phyloP scores from a whole-genome alignment of 2,329 filamentous ascomycete species.

The Clarireedia hainanense region DNA sequence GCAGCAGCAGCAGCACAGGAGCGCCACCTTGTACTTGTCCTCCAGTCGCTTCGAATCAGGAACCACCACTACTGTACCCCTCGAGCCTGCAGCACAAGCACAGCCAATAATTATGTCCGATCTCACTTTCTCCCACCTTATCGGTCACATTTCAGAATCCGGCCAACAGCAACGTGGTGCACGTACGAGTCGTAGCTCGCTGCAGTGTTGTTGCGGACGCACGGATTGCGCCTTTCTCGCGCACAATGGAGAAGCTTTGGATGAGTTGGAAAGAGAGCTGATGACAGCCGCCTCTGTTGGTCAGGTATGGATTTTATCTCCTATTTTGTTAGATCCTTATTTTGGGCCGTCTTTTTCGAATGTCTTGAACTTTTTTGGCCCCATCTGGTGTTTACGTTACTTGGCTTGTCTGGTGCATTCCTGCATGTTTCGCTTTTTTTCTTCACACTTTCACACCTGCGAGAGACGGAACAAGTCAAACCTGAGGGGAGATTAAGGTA shows the following conservation, averaged over 20 bases:
- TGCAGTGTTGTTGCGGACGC: conserved; percentile 78
- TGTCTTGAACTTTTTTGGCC: too few species aligned
- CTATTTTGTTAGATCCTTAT: background rate
- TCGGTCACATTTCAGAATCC: conserved; percentile 23
- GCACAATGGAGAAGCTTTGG: conserved; percentile 71
- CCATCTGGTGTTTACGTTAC: conserved; percentile 12
- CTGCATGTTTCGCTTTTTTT: background rate
- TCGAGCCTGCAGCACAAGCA: background rate
- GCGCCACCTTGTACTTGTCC: too few species aligned
- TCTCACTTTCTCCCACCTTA: conserved; percentile 12
- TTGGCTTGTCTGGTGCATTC: conserved; percentile 5
- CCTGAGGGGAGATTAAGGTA: conserved; percentile 3
- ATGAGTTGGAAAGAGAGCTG: conserved; percentile 80
- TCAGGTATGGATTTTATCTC: conserved; percentile 60
- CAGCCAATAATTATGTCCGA: conserved; percentile 8
- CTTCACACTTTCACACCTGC: background rate
- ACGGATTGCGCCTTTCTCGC: conserved; percentile 70
- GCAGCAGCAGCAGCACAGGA: too few species aligned
- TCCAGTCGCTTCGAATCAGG: too few species aligned
- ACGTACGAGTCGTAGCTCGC: background rate
- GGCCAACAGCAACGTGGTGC: background rate
- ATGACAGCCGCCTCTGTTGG: conserved; percentile 79
- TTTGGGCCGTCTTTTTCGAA: conserved; percentile 17
- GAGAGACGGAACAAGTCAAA: background rate
- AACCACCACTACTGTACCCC: too few species aligned